phyloP scores from a whole-genome alignment of 371 early-diverging fungal species.

The Lichtheimia ornata region DNA sequence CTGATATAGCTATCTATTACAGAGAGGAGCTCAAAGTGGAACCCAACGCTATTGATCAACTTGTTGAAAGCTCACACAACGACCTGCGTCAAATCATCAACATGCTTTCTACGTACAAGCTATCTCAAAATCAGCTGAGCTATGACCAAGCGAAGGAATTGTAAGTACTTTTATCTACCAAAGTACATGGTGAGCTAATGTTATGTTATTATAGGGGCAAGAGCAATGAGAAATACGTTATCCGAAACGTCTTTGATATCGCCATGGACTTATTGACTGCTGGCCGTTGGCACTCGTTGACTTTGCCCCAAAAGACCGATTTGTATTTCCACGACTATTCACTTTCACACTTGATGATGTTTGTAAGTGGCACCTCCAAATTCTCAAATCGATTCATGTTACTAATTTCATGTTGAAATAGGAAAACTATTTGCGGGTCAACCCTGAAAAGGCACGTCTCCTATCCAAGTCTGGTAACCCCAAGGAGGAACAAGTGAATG shows the following conservation, averaged over 20 bases:
- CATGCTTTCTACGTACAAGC: constrained; percentile 86
- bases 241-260: constrained; percentile 86
- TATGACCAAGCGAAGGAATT: constrained; percentile 83
- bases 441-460: constrained; percentile 24
- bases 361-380: constrained; percentile 50
- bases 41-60: constrained; percentile 84
- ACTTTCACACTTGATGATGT: constrained; percentile 92
- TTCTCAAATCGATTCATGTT: neutral
- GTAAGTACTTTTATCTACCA: constrained; percentile 37
- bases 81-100: constrained; percentile 99
- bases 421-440: constrained; percentile 51
- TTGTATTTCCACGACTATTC: constrained; percentile 94
- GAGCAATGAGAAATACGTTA: constrained; percentile 79
- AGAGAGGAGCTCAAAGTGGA: constrained; percentile 82
- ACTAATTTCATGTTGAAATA: constrained; percentile 17
- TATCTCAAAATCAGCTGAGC: constrained; percentile 65
- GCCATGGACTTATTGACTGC: constrained; percentile 67
- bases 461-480: constrained; percentile 14
- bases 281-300: constrained; percentile 63
- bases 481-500: constrained; percentile 22
- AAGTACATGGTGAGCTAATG: neutral
- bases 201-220: constrained; percentile 29
- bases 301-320: constrained; percentile 64
- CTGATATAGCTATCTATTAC: neutral
- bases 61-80: constrained; percentile 82